phyloP scores from a whole-genome alignment of 1,284 basidiomycete species.

The Ustilago tritici region DNA sequence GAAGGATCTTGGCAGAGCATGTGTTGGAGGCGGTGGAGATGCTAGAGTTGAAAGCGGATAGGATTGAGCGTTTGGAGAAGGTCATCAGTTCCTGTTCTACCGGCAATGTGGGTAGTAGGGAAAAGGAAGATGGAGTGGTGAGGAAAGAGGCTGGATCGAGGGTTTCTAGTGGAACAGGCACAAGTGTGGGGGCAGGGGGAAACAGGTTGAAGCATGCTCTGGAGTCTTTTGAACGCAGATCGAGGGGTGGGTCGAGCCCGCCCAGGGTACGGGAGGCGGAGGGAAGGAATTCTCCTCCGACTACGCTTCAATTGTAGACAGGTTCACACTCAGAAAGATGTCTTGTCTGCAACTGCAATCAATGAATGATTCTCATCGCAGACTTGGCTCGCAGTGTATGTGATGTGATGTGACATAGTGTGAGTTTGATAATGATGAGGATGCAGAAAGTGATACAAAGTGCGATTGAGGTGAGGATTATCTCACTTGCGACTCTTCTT shows the following conservation, averaged over 20 bases:
- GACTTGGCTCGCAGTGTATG: not conserved
- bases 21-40: slow-evolving; percentile 64
- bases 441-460: not conserved
- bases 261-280: not conserved
- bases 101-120: not conserved
- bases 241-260: not conserved
- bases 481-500: slow-evolving; percentile 38
- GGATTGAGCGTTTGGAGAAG: slow-evolving; percentile 56
- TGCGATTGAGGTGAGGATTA: not conserved
- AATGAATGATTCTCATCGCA: not conserved
- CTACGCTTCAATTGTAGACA: slow-evolving; percentile 22
- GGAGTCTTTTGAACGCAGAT: slow-evolving; percentile 23
- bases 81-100: slow-evolving; percentile 4
- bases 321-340: not conserved
- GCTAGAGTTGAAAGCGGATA: slow-evolving; percentile 61
- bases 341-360: not conserved
- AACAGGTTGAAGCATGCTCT: slow-evolving; percentile 35
- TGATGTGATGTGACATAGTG: not conserved
- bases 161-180: slow-evolving; percentile 14
- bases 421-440: not conserved
- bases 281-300: slow-evolving; percentile 29
- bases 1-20: slow-evolving; percentile 61
- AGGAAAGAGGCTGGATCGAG: slow-evolving; percentile 25
- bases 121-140: slow-evolving; percentile 5
- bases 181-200: not conserved